A percentile compares a stretch with the other conserved stretches of the same genome.
Conservation (phyloP, 495 filamentous ascomycete species). For the Cercophora sp. region DNA sequence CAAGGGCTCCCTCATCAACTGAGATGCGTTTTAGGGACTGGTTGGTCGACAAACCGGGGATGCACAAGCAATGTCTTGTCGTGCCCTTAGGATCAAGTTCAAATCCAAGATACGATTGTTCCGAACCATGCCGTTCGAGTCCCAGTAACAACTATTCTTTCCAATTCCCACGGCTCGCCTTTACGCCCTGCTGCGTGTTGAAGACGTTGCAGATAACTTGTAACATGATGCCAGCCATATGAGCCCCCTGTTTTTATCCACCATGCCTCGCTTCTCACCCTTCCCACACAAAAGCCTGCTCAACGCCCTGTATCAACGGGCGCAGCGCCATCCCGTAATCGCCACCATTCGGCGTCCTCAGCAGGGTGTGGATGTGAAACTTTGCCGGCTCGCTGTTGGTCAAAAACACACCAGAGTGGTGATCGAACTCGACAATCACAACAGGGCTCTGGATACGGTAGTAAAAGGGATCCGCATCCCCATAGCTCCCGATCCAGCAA, state of each 20-base stretch:
- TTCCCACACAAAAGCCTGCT: slow-evolving; percentile 43
- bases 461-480: slow-evolving; percentile 67
- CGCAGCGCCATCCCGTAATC: slow-evolving; percentile 61
- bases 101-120: too few relatives aligned
- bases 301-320: slow-evolving; percentile 22
- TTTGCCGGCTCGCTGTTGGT: slow-evolving; percentile 67
- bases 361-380: slow-evolving; percentile 71
- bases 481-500: slow-evolving; percentile 67
- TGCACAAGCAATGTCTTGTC: too few relatives aligned
- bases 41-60: too few relatives aligned
- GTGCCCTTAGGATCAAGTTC: too few relatives aligned
- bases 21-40: too few relatives aligned
- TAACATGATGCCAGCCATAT: not conserved
- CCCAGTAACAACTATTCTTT: not conserved
- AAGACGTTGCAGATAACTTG: too few relatives aligned
- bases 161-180: too few relatives aligned
- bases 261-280: slow-evolving; percentile 10
- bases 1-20: slow-evolving; percentile 10
- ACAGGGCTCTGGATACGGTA: slow-evolving; percentile 73
- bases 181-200: too few relatives aligned
- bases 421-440: slow-evolving; percentile 70
- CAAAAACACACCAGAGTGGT: slow-evolving; percentile 75
- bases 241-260: not conserved
- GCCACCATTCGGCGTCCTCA: slow-evolving; percentile 67
- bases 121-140: too few relatives aligned